phyloP scores from a whole-genome alignment of 805 yeast genomes.

The Wickerhamomyces sydowiorum region DNA sequence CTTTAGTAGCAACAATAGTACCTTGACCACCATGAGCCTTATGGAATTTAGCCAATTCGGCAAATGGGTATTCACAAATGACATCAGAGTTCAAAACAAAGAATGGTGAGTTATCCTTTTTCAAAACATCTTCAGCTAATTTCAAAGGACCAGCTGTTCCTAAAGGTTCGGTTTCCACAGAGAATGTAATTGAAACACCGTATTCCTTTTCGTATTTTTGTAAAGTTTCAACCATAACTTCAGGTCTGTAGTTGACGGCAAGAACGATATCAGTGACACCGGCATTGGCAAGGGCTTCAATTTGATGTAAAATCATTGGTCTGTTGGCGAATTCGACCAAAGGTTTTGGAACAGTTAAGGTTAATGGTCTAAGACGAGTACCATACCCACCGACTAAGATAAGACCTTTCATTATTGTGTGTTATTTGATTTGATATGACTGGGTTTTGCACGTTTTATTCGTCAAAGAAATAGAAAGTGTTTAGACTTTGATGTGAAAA shows the following conservation, averaged over 20 bases:
- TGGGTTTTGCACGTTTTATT: not conserved
- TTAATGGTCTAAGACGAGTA: conserved; percentile 98
- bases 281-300: conserved; percentile 95
- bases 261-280: conserved; percentile 98
- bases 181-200: conserved; percentile 92
- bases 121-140: conserved; percentile 89
- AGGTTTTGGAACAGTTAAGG: conserved; percentile 93
- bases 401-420: conserved; percentile 74
- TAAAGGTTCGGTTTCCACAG: conserved; percentile 98
- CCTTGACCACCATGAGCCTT: conserved; percentile 94
- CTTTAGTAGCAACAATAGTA: conserved; percentile 98
- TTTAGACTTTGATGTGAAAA: not conserved
- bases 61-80: conserved; percentile 97
- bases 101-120: conserved; percentile 94
- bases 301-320: conserved; percentile 98
- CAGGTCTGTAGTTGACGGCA: conserved; percentile 99
- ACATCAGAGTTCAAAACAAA: conserved; percentile 98
- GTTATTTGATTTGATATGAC: not conserved
- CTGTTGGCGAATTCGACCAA: conserved; percentile 97
- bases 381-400: conserved; percentile 99
- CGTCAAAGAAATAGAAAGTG: conserved; percentile 1
- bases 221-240: conserved; percentile 94
- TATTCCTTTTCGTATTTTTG: conserved; percentile 91
- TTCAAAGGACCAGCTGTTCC: conserved; percentile 99
- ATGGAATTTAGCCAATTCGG: conserved; percentile 90